phyloP scores from a whole-genome alignment of 495 filamentous ascomycete species.

The Xylaria nigripes region DNA sequence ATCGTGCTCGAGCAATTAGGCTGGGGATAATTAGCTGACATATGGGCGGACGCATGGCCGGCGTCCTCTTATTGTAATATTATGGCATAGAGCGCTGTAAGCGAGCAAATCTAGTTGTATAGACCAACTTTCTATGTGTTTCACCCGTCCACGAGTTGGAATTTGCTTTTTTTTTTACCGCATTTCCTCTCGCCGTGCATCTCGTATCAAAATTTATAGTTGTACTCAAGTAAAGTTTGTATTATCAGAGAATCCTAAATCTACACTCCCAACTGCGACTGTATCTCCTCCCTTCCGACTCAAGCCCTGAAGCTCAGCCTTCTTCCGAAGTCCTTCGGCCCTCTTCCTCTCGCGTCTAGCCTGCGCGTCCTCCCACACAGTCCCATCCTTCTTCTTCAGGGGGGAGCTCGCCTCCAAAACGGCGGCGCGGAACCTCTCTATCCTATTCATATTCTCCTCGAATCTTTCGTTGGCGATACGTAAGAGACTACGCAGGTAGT shows the following conservation, averaged over 20 bases:
- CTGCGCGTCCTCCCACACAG: conserved; percentile 51
- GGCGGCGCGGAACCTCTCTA: conserved; percentile 48
- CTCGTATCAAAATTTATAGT: background rate
- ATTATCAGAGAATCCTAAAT: conserved; percentile 19
- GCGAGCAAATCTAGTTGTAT: conserved; percentile 15
- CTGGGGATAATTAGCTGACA: background rate
- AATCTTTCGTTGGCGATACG: conserved; percentile 70
- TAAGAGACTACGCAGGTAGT: conserved; percentile 56
- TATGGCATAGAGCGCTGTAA: conserved; percentile 21
- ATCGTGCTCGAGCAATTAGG: background rate
- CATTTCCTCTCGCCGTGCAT: background rate
- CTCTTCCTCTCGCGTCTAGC: conserved; percentile 51
- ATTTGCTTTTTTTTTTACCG: background rate
- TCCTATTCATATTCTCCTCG: conserved; percentile 61
- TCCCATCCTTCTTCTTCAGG: conserved; percentile 17
- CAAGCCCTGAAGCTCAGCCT: conserved; percentile 25
- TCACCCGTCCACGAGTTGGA: background rate
- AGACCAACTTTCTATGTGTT: conserved; percentile 13
- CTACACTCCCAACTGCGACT: conserved; percentile 3
- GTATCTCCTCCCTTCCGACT: conserved; percentile 9
- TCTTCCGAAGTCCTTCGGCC: conserved; percentile 50
- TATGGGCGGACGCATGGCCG: conserved; percentile 2
- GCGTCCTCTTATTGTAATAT: conserved; percentile 24
- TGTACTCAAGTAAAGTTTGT: conserved; percentile 17
- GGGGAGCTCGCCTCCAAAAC: conserved; percentile 29